These are phyloP conservation scores for Coemansia sp. DNA, from an alignment of 192 early-diverging fungal species.

Conservation along the genomic window DNA sequence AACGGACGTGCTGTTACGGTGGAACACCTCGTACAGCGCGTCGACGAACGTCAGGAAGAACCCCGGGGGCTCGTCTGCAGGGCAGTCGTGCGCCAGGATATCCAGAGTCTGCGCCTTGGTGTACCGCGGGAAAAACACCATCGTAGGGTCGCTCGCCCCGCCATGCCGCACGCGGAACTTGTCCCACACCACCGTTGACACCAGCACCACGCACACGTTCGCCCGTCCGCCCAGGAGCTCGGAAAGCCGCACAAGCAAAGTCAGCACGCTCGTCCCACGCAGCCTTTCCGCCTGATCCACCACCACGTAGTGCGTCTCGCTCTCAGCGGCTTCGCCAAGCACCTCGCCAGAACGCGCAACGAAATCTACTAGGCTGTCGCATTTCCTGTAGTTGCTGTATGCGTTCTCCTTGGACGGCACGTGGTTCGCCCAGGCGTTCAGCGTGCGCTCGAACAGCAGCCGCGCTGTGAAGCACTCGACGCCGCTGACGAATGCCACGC, in stretches of 20 bases:
- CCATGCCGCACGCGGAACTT: conserved; percentile 70
- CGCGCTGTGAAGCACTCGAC: conserved; percentile 74
- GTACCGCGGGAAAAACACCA: conserved; percentile 76
- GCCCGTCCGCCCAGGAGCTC: conserved; percentile 56
- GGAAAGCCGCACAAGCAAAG: conserved; percentile 64
- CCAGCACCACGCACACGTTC: conserved; percentile 65
- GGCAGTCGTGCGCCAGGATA: conserved; percentile 71
- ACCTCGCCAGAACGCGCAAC: conserved; percentile 36
- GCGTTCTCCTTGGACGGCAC: conserved; percentile 50
- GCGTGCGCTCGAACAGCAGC: conserved; percentile 72
- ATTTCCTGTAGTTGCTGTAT: conserved; percentile 53
- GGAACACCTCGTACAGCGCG: conserved; percentile 78
- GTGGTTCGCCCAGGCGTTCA: conserved; percentile 63
- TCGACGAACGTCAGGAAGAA: conserved; percentile 77
- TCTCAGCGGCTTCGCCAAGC: conserved; percentile 7
- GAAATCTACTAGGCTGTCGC: conserved; percentile 74
- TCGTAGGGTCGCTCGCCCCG: conserved; percentile 60
- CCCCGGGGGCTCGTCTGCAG: conserved; percentile 53
- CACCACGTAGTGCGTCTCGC: conserved; percentile 52
- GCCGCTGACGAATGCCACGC: conserved; percentile 63
- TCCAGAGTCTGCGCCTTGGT: conserved; percentile 64
- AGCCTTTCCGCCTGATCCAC: conserved; percentile 81
- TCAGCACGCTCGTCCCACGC: conserved; percentile 63
- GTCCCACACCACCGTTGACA: conserved; percentile 73
- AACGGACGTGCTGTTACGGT: conserved; percentile 75